A percentile compares a stretch with the other conserved stretches of the same genome.
phyloP scores from a whole-genome alignment of 352 stramenopile genomes.

The Pythium insidiosum region DNA sequence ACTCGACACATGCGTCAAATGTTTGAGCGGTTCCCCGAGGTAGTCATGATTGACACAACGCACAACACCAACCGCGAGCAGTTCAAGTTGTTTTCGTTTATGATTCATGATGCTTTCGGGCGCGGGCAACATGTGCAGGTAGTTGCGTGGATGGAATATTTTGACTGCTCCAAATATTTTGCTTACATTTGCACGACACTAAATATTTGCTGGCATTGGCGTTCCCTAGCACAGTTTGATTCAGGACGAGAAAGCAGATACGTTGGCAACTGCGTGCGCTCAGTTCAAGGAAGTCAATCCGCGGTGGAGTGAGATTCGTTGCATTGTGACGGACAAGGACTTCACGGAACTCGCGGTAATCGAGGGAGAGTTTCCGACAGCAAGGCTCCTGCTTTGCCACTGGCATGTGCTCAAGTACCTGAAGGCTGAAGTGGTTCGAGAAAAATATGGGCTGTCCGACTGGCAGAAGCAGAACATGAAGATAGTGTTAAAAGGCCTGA shows the following conservation, averaged over 20 bases:
- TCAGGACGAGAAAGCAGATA: background rate
- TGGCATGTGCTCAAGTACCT: constrained; percentile 17
- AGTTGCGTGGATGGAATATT: too few species aligned
- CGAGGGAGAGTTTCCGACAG: background rate
- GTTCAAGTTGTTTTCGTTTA: constrained; percentile 15
- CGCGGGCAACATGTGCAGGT: constrained; percentile 11
- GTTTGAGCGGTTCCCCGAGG: background rate
- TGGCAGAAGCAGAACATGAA: constrained; percentile 2
- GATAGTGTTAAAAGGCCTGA: background rate
- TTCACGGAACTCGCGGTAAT: constrained; percentile 15
- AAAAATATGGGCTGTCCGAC: constrained; percentile 1
- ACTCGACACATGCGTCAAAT: constrained; percentile 1
- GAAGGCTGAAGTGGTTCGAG: background rate
- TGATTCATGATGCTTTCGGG: constrained; percentile 6
- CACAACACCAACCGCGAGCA: constrained; percentile 4
- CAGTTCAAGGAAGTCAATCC: constrained; percentile 11
- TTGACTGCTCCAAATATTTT: too few species aligned
- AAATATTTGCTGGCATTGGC: too few species aligned
- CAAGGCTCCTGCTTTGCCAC: constrained; percentile 8
- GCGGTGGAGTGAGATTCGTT: background rate
- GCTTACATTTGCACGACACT: too few species aligned
- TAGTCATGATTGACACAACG: constrained; percentile 5
- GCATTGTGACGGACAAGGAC: constrained; percentile 15
- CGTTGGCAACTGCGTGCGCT: background rate
- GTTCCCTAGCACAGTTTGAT: background rate